These are phyloP conservation scores for Hericium erinaceus DNA, from an alignment of 768 basidiomycete genomes.

Conservation along the genomic window DNA sequence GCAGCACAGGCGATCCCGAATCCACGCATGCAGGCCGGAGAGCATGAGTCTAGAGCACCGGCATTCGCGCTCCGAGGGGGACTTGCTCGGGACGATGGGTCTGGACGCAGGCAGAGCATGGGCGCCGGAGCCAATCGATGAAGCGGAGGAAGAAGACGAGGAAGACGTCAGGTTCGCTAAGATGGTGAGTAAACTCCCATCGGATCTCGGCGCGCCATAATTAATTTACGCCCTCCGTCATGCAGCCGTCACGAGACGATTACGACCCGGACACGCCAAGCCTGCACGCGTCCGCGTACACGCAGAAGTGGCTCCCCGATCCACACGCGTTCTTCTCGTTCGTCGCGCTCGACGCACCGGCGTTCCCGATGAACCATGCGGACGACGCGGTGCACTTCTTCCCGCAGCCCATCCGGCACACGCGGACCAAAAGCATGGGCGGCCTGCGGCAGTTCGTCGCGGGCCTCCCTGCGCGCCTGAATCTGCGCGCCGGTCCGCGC, in stretches of 20 bases:
- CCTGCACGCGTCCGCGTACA: no score
- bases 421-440: not conserved
- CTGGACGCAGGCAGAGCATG: no score
- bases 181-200: no score
- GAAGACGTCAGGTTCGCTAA: no score
- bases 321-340: not conserved
- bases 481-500: no score
- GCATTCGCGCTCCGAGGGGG: not conserved
- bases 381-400: constrained; percentile 1
- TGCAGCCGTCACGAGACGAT: not conserved
- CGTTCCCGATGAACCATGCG: not conserved
- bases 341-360: not conserved
- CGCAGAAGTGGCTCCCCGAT: not conserved
- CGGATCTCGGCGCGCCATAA: no score
- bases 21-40: not conserved
- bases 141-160: no score
- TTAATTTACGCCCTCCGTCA: no score
- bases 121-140: no score
- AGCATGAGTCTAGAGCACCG: not conserved
- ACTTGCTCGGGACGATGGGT: not conserved
- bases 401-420: not conserved
- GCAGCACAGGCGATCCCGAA: not conserved
- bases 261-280: not conserved
- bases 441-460: not conserved
- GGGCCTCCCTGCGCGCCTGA: not conserved